A percentile compares a stretch with the other conserved stretches of the same genome.
Conservation (phyloP, 257 asterid species). For the Hygrophila difformis region DNA sequence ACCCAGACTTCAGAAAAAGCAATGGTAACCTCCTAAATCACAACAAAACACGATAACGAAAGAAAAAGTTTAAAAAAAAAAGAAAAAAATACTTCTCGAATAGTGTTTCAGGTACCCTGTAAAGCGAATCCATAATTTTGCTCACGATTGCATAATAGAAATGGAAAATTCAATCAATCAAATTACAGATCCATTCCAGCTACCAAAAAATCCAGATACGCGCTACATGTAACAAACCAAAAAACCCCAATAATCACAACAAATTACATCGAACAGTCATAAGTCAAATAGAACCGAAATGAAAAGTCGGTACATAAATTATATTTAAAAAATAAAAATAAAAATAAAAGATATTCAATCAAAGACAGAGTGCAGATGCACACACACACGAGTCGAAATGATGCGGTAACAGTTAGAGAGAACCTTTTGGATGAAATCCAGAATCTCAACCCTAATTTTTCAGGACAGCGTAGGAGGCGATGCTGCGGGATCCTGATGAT, state of each 20-base stretch:
- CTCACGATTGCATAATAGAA: no score
- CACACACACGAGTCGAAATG: neutral
- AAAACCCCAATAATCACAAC: neutral
- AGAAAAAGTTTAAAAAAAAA: no score
- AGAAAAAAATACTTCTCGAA: no score
- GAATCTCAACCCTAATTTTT: slow-evolving; percentile 26
- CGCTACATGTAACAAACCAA: neutral
- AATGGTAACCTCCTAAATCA: no score
- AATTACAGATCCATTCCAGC: neutral
- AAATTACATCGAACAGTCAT: neutral
- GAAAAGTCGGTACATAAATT: slow-evolving; percentile 1
- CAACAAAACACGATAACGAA: no score
- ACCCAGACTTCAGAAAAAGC: no score
- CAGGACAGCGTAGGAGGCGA: neutral
- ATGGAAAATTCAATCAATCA: no score
- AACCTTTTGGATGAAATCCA: slow-evolving; percentile 22
- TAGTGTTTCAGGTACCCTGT: no score
- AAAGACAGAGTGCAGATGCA: neutral
- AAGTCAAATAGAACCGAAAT: neutral
- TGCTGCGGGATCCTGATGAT: slow-evolving; percentile 7
- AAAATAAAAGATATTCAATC: no score
- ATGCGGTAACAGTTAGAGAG: neutral
- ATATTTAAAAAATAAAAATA: neutral
- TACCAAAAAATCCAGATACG: neutral
- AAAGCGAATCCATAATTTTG: no score